Conservation (phyloP, 2,329 filamentous ascomycete genomes). For the Sclerotinia trifoliorum region DNA sequence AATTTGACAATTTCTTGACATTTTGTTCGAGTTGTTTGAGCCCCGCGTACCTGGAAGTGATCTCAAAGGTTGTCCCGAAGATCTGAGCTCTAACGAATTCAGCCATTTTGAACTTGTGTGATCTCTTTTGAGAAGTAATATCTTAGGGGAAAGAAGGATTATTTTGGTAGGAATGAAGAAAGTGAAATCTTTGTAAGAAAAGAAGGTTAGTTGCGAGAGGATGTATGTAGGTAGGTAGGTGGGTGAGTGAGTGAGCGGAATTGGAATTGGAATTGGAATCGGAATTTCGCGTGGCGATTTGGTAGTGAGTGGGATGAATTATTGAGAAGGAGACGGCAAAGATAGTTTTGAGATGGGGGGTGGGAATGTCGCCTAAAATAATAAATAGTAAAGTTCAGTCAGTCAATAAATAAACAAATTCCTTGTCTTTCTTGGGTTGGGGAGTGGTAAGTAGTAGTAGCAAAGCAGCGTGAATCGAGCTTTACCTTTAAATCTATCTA, state of each 20-base stretch:
- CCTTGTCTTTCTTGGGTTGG: neutral
- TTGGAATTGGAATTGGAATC: too few species aligned
- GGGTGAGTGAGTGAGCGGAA: neutral
- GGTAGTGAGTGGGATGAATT: neutral
- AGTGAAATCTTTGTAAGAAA: neutral
- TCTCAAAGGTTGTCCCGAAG: conserved; percentile 99
- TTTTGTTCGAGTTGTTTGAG: conserved; percentile 7
- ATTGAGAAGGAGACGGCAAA: conserved; percentile 9
- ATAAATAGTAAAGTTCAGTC: neutral
- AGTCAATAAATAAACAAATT: neutral
- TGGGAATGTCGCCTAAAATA: conserved; percentile 13
- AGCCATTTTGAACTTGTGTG: conserved; percentile 66
- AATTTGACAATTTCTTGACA: neutral
- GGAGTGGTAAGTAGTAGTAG: neutral
- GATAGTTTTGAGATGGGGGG: conserved; percentile 5
- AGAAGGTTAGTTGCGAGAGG: neutral
- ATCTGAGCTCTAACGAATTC: conserved; percentile 99
- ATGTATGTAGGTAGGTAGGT: neutral
- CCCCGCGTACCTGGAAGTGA: conserved; percentile 81
- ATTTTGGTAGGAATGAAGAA: neutral
- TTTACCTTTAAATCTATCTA: conserved; percentile 1
- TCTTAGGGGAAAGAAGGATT: too few species aligned
- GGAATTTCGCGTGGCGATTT: neutral
- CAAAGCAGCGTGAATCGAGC: conserved; percentile 1
- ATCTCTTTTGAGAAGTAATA: neutral